Conservation (phyloP, 257 asterid genomes). For the Coffea canephora region DNA sequence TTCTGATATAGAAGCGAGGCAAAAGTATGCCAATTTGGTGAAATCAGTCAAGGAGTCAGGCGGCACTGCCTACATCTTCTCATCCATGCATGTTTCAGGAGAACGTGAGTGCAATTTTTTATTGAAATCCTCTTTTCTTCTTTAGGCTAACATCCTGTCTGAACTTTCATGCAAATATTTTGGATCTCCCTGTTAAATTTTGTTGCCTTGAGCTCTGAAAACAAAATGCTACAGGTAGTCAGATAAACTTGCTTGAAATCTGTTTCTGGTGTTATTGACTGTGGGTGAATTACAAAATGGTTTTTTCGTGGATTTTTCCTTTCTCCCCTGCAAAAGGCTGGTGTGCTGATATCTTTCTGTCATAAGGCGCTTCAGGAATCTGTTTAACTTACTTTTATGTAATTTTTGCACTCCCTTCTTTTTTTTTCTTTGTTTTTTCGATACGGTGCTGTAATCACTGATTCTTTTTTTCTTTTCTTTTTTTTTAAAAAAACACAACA, state of each 20-base stretch:
- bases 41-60: conserved; percentile 81
- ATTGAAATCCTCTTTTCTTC: not conserved
- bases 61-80: conserved; percentile 76
- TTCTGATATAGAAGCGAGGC: conserved; percentile 66
- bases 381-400: not conserved
- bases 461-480: not conserved
- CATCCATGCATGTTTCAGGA: conserved; percentile 97
- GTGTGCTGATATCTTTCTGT: not conserved
- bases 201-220: not conserved
- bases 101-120: conserved; percentile 68
- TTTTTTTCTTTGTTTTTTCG: too few species aligned
- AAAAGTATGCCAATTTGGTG: conserved; percentile 69
- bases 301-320: not conserved
- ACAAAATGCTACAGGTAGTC: not conserved
- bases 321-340: not conserved
- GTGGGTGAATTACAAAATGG: not conserved
- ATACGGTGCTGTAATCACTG: not conserved
- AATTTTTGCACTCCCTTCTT: not conserved
- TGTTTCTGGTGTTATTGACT: not conserved
- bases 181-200: not conserved
- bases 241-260: not conserved
- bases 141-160: not conserved
- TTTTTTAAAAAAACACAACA: conserved; percentile 22
- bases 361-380: not conserved
- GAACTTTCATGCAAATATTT: not conserved